A percentile compares a stretch with the other conserved stretches of the same genome.
These are phyloP conservation scores for Wickerhamomyces sp. DNA, from an alignment of 1,139 yeast genomes.

Conservation along the genomic window DNA sequence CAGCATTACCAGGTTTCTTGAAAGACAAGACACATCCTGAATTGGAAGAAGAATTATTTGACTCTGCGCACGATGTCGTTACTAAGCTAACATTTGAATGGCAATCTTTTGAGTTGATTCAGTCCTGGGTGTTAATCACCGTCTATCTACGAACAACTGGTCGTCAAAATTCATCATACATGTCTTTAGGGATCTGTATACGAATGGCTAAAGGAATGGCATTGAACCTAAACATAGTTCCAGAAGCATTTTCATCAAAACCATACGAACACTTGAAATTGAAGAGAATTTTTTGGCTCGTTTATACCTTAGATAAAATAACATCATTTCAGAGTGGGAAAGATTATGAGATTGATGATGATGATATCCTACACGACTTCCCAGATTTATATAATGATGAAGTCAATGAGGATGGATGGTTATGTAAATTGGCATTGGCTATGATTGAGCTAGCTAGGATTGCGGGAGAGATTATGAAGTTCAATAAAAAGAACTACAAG, in stretches of 20 bases:
- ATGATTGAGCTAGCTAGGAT: constrained; percentile 40
- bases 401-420: constrained; percentile 47
- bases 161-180: constrained; percentile 52
- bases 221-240: constrained; percentile 28
- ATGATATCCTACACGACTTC: constrained; percentile 29
- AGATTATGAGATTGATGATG: constrained; percentile 39
- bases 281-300: constrained; percentile 52
- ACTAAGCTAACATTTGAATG: constrained; percentile 55
- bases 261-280: constrained; percentile 48
- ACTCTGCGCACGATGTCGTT: constrained; percentile 43
- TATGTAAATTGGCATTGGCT: constrained; percentile 43
- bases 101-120: constrained; percentile 63
- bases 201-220: constrained; percentile 57
- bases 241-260: constrained; percentile 26
- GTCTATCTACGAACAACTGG: constrained; percentile 52
- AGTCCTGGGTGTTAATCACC: constrained; percentile 54
- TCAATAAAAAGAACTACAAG: constrained; percentile 3
- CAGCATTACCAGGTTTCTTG: constrained; percentile 19
- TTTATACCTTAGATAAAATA: constrained; percentile 51
- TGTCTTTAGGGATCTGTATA: constrained; percentile 50
- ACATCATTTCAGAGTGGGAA: constrained; percentile 54
- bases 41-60: constrained; percentile 50
- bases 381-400: constrained; percentile 29
- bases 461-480: constrained; percentile 25
- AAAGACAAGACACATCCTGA: constrained; percentile 28